phyloP scores from a whole-genome alignment of 768 basidiomycete genomes.

The Kwoniella bestiolae region DNA sequence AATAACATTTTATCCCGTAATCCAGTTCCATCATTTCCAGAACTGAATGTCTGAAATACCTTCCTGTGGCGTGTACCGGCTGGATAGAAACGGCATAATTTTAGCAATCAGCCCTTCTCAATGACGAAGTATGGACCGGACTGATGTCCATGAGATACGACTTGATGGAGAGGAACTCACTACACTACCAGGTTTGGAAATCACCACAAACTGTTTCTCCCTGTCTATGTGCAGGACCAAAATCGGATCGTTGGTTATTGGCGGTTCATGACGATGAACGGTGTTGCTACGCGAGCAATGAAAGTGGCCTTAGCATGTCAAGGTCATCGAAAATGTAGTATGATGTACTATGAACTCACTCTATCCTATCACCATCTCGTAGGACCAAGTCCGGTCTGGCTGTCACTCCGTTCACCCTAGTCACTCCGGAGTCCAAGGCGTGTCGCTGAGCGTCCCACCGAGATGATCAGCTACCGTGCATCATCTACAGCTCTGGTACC shows the following conservation, averaged over 20 bases:
- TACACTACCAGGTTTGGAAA: constrained; percentile 95
- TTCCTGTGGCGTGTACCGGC: constrained; percentile 91
- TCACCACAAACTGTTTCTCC: constrained; percentile 81
- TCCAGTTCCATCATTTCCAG: constrained; percentile 83
- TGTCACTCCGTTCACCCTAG: constrained; percentile 87
- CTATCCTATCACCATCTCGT: constrained; percentile 83
- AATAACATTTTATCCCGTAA: constrained; percentile 80
- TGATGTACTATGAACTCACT: constrained; percentile 71
- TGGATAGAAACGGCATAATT: too few species aligned
- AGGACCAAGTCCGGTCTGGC: constrained; percentile 79
- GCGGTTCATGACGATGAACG: constrained; percentile 96
- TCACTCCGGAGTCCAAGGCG: constrained; percentile 89
- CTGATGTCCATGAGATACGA: too few species aligned
- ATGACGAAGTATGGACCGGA: too few species aligned
- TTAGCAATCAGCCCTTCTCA: too few species aligned
- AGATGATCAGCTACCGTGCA: background rate
- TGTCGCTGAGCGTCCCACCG: constrained; percentile 62
- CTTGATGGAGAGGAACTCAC: too few species aligned
- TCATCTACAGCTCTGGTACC: background rate
- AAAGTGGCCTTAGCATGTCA: too few species aligned
- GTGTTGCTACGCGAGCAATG: constrained; percentile 87
- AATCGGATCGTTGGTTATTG: constrained; percentile 81
- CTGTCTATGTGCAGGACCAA: constrained; percentile 76
- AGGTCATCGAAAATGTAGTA: too few species aligned
- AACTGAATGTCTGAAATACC: constrained; percentile 86